Evolutionary conservation across 2,329 filamentous ascomycete species (phyloP).

Genomic region (Aspergillus costaricaensis): DNA sequence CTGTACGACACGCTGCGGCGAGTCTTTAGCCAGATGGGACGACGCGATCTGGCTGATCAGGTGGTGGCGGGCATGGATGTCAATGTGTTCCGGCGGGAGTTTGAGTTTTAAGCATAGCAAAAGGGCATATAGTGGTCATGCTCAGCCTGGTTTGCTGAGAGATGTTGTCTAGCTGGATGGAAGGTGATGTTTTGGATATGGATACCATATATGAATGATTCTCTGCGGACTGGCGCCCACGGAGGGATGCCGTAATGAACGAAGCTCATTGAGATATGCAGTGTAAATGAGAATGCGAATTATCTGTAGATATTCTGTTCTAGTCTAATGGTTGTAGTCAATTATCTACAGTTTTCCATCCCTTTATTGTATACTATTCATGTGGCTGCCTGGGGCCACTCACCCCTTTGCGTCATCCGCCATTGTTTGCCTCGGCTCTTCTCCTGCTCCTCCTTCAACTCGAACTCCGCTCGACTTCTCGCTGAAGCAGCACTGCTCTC

Average conservation of each 20-base stretch:
- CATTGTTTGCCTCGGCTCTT: not conserved
- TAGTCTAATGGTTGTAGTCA: no score
- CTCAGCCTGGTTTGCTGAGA: not conserved
- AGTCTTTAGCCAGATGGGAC: conserved; percentile 95
- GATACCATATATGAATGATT: not conserved
- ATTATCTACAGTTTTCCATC: no score
- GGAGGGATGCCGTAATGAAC: not conserved
- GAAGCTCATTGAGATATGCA: not conserved
- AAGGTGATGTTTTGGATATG: not conserved
- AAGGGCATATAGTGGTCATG: not conserved
- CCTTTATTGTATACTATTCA: not conserved
- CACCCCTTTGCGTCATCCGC: not conserved
- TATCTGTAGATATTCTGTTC: not conserved
- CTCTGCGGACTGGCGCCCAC: not conserved
- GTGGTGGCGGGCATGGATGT: conserved; percentile 90
- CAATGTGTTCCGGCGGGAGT: conserved; percentile 82
- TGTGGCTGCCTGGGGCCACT: not conserved
- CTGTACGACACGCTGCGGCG: conserved; percentile 90
- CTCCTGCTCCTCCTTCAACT: not conserved
- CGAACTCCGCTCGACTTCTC: no score
- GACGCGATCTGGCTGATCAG: conserved; percentile 82
- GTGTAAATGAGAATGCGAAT: not conserved
- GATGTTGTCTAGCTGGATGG: not conserved
- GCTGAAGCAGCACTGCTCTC: not conserved
- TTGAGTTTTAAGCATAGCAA: conserved; percentile 71